Evolutionary conservation across 1,284 basidiomycete genomes (phyloP).

Genomic region (Earliella scabrosa): DNA sequence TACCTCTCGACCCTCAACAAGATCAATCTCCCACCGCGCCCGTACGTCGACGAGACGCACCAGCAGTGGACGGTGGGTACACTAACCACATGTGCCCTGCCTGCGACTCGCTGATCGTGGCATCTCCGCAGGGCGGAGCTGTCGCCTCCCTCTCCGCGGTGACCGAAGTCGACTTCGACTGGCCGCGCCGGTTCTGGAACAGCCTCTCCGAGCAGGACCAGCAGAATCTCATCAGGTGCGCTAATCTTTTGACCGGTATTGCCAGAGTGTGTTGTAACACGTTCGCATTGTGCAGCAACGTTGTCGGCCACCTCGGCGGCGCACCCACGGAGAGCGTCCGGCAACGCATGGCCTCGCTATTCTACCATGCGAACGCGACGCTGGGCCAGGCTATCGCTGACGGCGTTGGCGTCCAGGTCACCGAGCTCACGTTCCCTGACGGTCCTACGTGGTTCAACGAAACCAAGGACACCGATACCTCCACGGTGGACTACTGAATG

Average conservation of each 20-base stretch:
- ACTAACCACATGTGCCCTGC: neutral
- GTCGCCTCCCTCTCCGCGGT: slow-evolving; percentile 37
- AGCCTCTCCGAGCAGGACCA: slow-evolving; percentile 43
- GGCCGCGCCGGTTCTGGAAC: slow-evolving; percentile 45
- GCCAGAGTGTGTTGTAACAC: neutral
- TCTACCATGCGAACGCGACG: slow-evolving; percentile 39
- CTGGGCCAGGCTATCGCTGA: slow-evolving; percentile 40
- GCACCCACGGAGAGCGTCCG: slow-evolving; percentile 37
- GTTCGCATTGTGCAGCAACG: slow-evolving; percentile 31
- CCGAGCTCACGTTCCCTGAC: slow-evolving; percentile 24
- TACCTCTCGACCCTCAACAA: slow-evolving; percentile 33
- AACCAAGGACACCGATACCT: slow-evolving; percentile 26
- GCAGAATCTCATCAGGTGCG: slow-evolving; percentile 40
- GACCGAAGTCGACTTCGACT: slow-evolving; percentile 47
- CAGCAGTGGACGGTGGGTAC: slow-evolving; percentile 38
- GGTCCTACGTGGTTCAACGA: slow-evolving; percentile 34
- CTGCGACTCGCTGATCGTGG: neutral
- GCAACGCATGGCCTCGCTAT: slow-evolving; percentile 38
- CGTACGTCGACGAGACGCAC: slow-evolving; percentile 40
- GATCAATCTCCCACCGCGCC: slow-evolving; percentile 38
- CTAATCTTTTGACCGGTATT: too few relatives aligned
- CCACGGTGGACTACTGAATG: slow-evolving; percentile 23
- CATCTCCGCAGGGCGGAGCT: slow-evolving; percentile 32
- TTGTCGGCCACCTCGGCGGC: slow-evolving; percentile 42
- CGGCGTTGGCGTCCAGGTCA: slow-evolving; percentile 35